These are phyloP conservation scores for Suhomyces anneliseae DNA, from an alignment of 1,139 yeast species.

Conservation along the genomic window DNA sequence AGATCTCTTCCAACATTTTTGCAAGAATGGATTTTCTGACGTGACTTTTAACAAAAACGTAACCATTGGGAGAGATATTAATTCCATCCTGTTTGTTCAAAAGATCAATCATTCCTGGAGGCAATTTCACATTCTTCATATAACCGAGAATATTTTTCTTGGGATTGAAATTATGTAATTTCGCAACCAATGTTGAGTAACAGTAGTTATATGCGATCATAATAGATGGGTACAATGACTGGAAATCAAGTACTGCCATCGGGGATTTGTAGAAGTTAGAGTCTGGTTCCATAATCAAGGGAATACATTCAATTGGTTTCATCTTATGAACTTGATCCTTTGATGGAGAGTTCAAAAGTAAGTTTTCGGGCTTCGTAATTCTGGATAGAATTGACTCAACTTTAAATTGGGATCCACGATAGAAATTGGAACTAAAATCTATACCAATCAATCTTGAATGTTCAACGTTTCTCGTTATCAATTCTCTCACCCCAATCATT, in stretches of 20 bases:
- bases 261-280: conserved; percentile 88
- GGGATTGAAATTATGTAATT: conserved; percentile 53
- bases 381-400: conserved; percentile 83
- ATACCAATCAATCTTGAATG: conserved; percentile 86
- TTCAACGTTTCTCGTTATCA: conserved; percentile 72
- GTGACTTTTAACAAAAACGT: conserved; percentile 65
- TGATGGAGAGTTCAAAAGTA: conserved; percentile 74
- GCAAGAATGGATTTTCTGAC: conserved; percentile 75
- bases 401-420: conserved; percentile 90
- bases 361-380: conserved; percentile 73
- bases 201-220: conserved; percentile 92
- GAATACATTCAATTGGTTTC: conserved; percentile 83
- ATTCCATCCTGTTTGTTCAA: conserved; percentile 52
- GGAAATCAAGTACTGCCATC: conserved; percentile 84
- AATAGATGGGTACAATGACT: conserved; percentile 89
- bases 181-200: conserved; percentile 82
- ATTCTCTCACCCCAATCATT: conserved; percentile 61
- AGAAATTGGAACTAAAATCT: conserved; percentile 83
- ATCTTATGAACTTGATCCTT: conserved; percentile 80
- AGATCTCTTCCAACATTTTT: conserved; percentile 78
- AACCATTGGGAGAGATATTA: conserved; percentile 82
- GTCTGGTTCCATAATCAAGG: conserved; percentile 89
- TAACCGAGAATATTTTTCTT: conserved; percentile 42
- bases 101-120: conserved; percentile 56
- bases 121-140: conserved; percentile 47